A percentile compares a stretch with the other conserved stretches of the same genome.
These are phyloP conservation scores for Eleusine coracana DNA, from an alignment of 176 grass and related monocot genomes.

Conservation along the genomic window DNA sequence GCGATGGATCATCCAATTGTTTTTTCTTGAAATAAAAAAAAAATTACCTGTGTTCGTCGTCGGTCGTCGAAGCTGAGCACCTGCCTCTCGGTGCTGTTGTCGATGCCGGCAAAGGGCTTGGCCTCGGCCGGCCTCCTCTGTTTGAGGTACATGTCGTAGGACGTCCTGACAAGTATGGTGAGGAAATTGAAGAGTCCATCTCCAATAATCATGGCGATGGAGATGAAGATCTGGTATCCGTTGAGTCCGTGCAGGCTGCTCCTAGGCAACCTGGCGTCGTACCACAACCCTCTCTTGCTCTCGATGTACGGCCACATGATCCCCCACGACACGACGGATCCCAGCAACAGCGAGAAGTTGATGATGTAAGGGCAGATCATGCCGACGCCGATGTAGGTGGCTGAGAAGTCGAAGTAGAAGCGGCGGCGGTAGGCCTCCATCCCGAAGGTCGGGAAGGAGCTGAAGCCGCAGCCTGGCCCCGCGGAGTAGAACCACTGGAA, in stretches of 20 bases:
- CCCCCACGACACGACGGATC: constrained; percentile 58
- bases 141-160: constrained; percentile 70
- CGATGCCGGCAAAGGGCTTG: constrained; percentile 29
- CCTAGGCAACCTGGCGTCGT: constrained; percentile 30
- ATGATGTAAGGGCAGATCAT: constrained; percentile 80
- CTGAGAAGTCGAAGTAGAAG: constrained; percentile 76
- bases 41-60: constrained; percentile 11
- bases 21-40: too few relatives aligned
- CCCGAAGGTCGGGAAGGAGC: constrained; percentile 60
- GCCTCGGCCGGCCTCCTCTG: background rate
- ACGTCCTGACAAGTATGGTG: constrained; percentile 40
- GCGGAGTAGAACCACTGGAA: constrained; percentile 71
- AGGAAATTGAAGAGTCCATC: constrained; percentile 64
- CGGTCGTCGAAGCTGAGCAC: constrained; percentile 55
- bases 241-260: constrained; percentile 62
- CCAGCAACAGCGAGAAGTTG: constrained; percentile 59
- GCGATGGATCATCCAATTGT: too few relatives aligned
- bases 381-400: constrained; percentile 60
- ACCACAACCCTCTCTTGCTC: constrained; percentile 58
- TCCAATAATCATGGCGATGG: constrained; percentile 73
- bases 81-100: constrained; percentile 26
- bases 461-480: constrained; percentile 40
- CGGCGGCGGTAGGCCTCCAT: constrained; percentile 46
- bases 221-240: constrained; percentile 78
- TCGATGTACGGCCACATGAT: constrained; percentile 70